Evolutionary conservation across 2,329 filamentous ascomycete genomes (phyloP), one percentile per base, ranked within the genome.

Genomic region (Clonostachys byssicola): DNA sequence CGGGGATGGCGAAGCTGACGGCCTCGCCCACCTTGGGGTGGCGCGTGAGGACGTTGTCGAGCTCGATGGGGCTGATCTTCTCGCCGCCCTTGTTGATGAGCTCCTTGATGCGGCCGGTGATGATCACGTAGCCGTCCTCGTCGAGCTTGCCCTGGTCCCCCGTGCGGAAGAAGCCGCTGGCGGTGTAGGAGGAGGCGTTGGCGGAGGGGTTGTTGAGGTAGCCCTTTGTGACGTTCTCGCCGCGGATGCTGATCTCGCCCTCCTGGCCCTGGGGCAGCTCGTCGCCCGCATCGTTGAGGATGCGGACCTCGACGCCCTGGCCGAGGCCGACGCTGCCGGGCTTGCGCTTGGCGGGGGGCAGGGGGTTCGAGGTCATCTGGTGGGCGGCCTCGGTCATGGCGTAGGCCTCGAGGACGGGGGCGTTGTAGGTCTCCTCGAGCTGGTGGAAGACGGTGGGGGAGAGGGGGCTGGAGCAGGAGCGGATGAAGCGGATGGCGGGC

Each of bases 41-140:
- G 48, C 86, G 78, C n/a, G 85, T 77, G 30, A 95, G 72, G 12
- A 88, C 81, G 55, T 95, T 95, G 72, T 95, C 89, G 34, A 95
- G 75, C 69, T 95, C 89, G 47, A 94, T 92, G 2, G 90, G 89
- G 54, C 83, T 88, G 62, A 95, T 94, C 73, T 94, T 94, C 72
- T 95, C 89, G 50, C 89, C 89, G 47, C 87, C 89, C 68, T 92
- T 92, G 70, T 91, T 91, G 74, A 95, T 95, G 45, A 95, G 75
- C 68, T 95, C 90, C 75, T 95, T 95, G 70, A 95, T 95, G 46
- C 90, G 78, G n/a, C 90, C 90, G 0, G 90, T 95, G 66, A 95
- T 92, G 60, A 88, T 77, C 12, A 95, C 72, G 61, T 94, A 95
- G 50, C 89, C 88, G 55, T 94, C 88, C 49, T 81, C 70, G 58